Evolutionary conservation across 352 stramenopile species (phyloP).

Genomic region (Pythium scleroteichum): DNA sequence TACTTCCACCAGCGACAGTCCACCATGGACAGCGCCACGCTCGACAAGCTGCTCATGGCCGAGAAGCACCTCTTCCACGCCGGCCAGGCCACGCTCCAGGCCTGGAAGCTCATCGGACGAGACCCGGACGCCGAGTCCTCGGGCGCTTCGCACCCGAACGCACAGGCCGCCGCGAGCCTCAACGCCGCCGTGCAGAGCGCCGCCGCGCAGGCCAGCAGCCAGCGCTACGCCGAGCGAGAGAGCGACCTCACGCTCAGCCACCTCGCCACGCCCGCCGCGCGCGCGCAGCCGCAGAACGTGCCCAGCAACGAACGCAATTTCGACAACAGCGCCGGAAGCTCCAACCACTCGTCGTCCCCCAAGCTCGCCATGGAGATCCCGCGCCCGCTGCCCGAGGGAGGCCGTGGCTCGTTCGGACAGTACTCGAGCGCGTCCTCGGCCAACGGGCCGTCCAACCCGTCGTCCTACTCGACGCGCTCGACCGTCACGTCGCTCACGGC

Average conservation of each 20-base stretch:
- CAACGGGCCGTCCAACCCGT: conserved; percentile 30
- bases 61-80: conserved; percentile 83
- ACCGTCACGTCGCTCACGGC: conserved; percentile 29
- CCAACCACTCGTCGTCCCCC: conserved; percentile 36
- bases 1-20: conserved; percentile 68
- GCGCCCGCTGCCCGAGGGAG: conserved; percentile 14
- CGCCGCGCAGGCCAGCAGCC: conserved; percentile 8
- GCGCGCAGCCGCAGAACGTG: neutral
- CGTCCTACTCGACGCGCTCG: conserved; percentile 27
- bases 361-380: conserved; percentile 64
- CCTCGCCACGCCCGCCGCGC: conserved; percentile 14
- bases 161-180: conserved; percentile 18
- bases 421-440: conserved; percentile 13
- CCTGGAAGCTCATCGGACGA: conserved; percentile 78
- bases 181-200: conserved; percentile 28
- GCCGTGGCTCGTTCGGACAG: conserved; percentile 19
- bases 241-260: conserved; percentile 27
- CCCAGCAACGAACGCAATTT: conserved; percentile 14
- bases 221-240: conserved; percentile 23
- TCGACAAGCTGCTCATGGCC: conserved; percentile 79
- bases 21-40: conserved; percentile 80
- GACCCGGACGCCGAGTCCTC: conserved; percentile 19
- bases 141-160: conserved; percentile 18
- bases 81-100: conserved; percentile 76
- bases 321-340: conserved; percentile 17